These are phyloP conservation scores for Neostapfia colusana DNA, from an alignment of 176 grass and related monocot genomes.

Conservation along the genomic window DNA sequence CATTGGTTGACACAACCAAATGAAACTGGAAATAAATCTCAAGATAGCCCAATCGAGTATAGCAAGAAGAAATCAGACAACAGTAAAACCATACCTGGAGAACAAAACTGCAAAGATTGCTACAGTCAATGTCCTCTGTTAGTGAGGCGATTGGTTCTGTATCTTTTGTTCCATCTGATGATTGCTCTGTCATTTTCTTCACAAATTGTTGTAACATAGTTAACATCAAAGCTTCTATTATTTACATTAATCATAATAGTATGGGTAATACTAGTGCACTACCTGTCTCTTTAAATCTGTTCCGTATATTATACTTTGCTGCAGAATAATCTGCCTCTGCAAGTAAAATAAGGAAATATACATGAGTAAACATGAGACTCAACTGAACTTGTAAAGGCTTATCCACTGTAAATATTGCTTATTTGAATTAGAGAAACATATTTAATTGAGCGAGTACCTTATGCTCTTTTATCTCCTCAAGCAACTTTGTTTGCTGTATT, in stretches of 20 bases:
- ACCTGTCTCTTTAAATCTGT: constrained; percentile 65
- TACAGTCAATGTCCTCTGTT: constrained; percentile 29
- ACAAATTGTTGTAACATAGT: constrained; percentile 33
- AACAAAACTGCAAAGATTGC: constrained; percentile 44
- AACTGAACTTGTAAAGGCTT: background rate
- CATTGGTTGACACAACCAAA: constrained; percentile 5
- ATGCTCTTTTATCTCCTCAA: constrained; percentile 71
- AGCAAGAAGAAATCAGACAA: constrained; percentile 4
- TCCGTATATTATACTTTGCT: constrained; percentile 53
- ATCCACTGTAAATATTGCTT: constrained; percentile 27
- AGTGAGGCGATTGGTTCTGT: constrained; percentile 10
- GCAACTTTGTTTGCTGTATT: constrained; percentile 63
- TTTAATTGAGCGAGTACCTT: constrained; percentile 46
- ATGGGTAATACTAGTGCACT: constrained; percentile 10
- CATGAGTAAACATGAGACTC: background rate
- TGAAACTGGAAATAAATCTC: constrained; percentile 16
- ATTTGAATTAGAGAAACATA: constrained; percentile 8
- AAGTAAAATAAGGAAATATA: constrained; percentile 39
- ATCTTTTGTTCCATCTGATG: constrained; percentile 25
- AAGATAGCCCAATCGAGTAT: background rate
- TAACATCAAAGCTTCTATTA: constrained; percentile 9
- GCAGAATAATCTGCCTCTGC: constrained; percentile 55
- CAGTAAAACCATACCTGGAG: constrained; percentile 46
- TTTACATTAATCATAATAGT: constrained; percentile 19
- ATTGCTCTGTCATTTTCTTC: constrained; percentile 65